phyloP scores from a whole-genome alignment of 129 eudicot species.

The Logfia minima region DNA sequence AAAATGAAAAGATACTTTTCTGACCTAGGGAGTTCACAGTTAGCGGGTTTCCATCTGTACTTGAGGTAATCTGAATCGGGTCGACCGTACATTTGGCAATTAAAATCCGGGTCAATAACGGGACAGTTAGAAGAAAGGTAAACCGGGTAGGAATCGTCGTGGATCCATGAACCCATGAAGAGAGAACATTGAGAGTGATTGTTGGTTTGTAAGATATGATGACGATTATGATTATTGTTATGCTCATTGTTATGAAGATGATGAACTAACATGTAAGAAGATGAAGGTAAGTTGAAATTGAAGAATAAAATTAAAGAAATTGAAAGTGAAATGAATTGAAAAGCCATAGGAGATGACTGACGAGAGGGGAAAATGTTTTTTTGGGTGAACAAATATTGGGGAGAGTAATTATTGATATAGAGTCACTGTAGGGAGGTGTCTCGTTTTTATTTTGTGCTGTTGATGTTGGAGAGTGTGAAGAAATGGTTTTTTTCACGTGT shows the following conservation, averaged over 20 bases:
- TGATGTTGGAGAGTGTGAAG: slow-evolving; percentile 31
- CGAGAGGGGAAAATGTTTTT: background rate
- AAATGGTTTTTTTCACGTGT: slow-evolving; percentile 38
- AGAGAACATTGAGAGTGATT: slow-evolving; percentile 51
- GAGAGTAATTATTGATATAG: background rate
- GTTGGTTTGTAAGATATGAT: slow-evolving; percentile 52
- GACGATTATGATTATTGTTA: slow-evolving; percentile 35
- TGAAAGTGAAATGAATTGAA: background rate
- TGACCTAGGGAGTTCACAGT: slow-evolving; percentile 85
- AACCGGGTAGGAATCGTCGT: slow-evolving; percentile 62
- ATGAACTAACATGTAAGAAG: slow-evolving; percentile 47
- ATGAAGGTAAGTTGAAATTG: slow-evolving; percentile 24
- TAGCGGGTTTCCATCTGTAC: slow-evolving; percentile 79
- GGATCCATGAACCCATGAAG: slow-evolving; percentile 75
- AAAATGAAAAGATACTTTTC: background rate
- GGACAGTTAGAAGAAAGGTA: slow-evolving; percentile 65
- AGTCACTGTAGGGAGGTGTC: slow-evolving; percentile 5
- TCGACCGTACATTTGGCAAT: slow-evolving; percentile 77
- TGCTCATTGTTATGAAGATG: slow-evolving; percentile 42
- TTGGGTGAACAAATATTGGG: slow-evolving; percentile 14
- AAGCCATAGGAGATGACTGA: slow-evolving; percentile 41
- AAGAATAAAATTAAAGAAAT: background rate
- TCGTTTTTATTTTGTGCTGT: slow-evolving; percentile 27
- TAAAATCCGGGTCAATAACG: slow-evolving; percentile 69
- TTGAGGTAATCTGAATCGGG: slow-evolving; percentile 89